Base-by-base conservation (phyloP, 768 basidiomycete species). In the Pleurotus ostreatus region DNA sequence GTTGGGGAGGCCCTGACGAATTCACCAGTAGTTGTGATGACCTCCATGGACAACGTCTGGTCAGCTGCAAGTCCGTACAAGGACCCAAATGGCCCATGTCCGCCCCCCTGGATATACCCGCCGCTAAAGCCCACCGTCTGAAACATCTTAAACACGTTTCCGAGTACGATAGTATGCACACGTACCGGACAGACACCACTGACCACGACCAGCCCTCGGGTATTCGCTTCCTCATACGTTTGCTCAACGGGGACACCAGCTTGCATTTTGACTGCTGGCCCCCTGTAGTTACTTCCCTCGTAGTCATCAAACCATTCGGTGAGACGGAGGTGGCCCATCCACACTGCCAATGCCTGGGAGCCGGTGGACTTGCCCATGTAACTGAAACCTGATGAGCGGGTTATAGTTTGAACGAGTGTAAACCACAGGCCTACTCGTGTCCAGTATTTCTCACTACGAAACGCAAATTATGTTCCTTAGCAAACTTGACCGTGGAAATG, bases 11-110 rank as follows among this genome's bases (percentile, higher is more conserved):
- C 76, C 2, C 66, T 68, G 18, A 70, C 67, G 52, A 67, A 60
- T 34, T 64, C 46, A 1, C 78, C 79, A 55, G 73, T 68, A 0
- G 78, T 72, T 0, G 75, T 77, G 48, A 79, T 71, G 22, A 79
- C 66, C 43, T 71, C 71, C 60, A 75, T 71, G 54, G 68, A 59
- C 11, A 71, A 59, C 8, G 63, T 64, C 25, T 69, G 64, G 58
- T 72, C 72, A 0, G 66, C 70, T 9, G 63, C 65, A 44, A 70
- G 65, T 43, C 73, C 74, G 45, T 65, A 66, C 1, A 56, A 59
- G 1, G 74, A 66, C 3, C 66, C 62, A 4, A 73, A 34, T 8
- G 55, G 61, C 55, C 54, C 63, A 44, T 68, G 73, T 0, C 77
- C 75, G n/a, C 71, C 76, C 2, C 78, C 68, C 58, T 68, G 63